A percentile compares a stretch with the other conserved stretches of the same genome.
Evolutionary conservation across 1,284 basidiomycete species (phyloP).

Genomic region (Farysia itapuensis): DNA sequence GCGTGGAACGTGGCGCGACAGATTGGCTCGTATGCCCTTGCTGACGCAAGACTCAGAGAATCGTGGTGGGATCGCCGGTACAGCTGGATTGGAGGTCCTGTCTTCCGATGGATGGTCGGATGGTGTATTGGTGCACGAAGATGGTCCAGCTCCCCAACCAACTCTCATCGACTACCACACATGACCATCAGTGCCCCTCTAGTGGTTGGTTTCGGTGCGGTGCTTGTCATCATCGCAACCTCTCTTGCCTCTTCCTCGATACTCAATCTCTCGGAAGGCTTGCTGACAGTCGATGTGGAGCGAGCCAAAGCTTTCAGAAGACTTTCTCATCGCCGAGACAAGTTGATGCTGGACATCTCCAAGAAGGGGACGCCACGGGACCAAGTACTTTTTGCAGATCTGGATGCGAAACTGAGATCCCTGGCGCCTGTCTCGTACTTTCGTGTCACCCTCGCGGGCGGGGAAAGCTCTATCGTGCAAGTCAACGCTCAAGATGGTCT

Average conservation of each 20-base stretch:
- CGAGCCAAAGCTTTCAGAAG: conserved; percentile 6
- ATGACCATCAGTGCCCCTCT: conserved; percentile 2
- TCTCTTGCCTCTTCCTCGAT: conserved; percentile 10
- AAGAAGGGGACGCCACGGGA: neutral
- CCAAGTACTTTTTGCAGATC: neutral
- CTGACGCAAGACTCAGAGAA: neutral
- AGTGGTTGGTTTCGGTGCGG: conserved; percentile 2
- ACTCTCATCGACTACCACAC: conserved; percentile 1
- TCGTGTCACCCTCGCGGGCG: neutral
- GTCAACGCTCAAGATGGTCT: neutral
- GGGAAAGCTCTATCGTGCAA: neutral
- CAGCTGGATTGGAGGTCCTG: conserved; percentile 31
- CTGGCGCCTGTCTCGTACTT: neutral
- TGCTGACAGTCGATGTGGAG: conserved; percentile 23
- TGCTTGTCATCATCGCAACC: conserved; percentile 10
- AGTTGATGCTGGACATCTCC: neutral
- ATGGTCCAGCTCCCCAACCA: neutral
- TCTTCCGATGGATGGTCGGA: conserved; percentile 16
- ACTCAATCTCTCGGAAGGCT: neutral
- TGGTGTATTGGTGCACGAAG: conserved; percentile 1
- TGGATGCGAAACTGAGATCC: neutral
- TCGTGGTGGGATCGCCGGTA: conserved; percentile 16
- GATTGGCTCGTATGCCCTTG: conserved; percentile 1
- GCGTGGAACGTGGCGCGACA: conserved; percentile 2
- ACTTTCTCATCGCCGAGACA: neutral